Conservation (phyloP, 768 basidiomycete genomes). For the Lentinus brumalis region DNA sequence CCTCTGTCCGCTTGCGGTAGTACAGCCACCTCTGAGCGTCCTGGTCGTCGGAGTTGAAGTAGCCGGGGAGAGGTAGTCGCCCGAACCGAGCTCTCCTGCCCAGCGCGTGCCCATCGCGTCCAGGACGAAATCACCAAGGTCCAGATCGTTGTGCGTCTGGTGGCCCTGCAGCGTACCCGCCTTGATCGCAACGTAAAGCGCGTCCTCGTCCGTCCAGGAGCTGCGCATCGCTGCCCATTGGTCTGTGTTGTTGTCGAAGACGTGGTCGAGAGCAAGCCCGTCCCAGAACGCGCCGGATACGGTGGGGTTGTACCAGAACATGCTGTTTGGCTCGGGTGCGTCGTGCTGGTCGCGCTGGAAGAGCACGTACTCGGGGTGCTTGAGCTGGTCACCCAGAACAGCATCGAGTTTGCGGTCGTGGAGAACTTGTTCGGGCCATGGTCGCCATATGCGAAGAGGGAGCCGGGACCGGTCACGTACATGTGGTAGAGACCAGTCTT, state of each 20-base stretch:
- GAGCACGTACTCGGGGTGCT: conserved; percentile 73
- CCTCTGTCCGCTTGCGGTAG: conserved; percentile 95
- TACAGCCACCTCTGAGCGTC: conserved; percentile 79
- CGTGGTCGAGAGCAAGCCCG: conserved; percentile 74
- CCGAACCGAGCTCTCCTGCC: conserved; percentile 93
- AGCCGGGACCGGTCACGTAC: conserved; percentile 79
- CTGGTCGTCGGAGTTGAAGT: conserved; percentile 78
- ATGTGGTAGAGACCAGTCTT: conserved; percentile 88
- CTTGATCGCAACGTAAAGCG: conserved; percentile 86
- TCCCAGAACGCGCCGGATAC: conserved; percentile 92
- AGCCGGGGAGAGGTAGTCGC: conserved; percentile 75
- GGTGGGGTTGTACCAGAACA: conserved; percentile 91
- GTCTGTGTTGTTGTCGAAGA: conserved; percentile 71
- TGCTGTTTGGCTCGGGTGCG: conserved; percentile 48
- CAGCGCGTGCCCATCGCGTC: conserved; percentile 92
- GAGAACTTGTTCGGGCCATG: conserved; percentile 95
- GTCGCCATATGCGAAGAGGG: conserved; percentile 81
- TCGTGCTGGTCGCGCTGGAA: conserved; percentile 86
- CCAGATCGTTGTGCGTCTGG: conserved; percentile 94
- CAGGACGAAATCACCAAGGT: conserved; percentile 91
- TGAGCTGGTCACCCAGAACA: conserved; percentile 71
- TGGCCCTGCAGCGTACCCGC: conserved; percentile 78
- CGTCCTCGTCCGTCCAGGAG: conserved; percentile 86
- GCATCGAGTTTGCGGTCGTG: conserved; percentile 85
- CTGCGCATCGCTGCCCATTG: conserved; percentile 93